Base-by-base conservation (phyloP, 495 filamentous ascomycete species). In the Thermochaetoides thermophila region DNA sequence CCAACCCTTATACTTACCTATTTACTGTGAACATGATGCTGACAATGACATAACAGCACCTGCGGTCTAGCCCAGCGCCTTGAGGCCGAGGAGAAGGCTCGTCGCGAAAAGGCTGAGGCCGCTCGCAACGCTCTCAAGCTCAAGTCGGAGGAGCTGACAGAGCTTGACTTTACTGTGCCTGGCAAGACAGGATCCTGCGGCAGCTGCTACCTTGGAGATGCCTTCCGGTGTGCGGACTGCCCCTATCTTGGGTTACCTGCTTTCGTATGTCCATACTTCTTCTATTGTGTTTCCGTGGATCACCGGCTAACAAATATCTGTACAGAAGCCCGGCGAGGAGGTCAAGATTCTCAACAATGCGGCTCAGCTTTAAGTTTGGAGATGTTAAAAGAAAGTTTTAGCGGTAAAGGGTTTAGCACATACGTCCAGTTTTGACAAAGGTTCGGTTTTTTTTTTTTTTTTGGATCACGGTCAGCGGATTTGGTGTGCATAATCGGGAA, bases 131-230 rank as follows among this genome's bases (percentile, higher is more conserved):
- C 64, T 16, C 50, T 84, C 30, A 94, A 93, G 63, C 64, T 96
- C 31, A 68, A 68, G 21, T 61, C 73, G 2, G 74, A 77, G 42
- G 89, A 96, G 46, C 61, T 97, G 31, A 73, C 66, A 38, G 83
- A 94, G 55, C 64, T 96, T 12, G 89, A 97, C 53, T 93, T 96
- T 52, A 97, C 89, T 1, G 85, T 97, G 11, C 68, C 87, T 48
- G 89, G 91, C 32, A 96, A 94, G 62, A 79, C 84, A 0, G 86
- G 91, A 7, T 85, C 78, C 7, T 97, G 89, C 52, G 83, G 83
- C 32, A 94, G 81, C 51, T 96, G 89, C 51, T 79, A 84, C 18
- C 62, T 97, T 8, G 89, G 89, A 16, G 89, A 97, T 58, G 84
- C 84, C 4, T 86, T 86, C 55, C 59, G 80, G 29, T 85, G 77